Conservation (phyloP, 2,329 filamentous ascomycete species). For the Diaporthe capsici region DNA sequence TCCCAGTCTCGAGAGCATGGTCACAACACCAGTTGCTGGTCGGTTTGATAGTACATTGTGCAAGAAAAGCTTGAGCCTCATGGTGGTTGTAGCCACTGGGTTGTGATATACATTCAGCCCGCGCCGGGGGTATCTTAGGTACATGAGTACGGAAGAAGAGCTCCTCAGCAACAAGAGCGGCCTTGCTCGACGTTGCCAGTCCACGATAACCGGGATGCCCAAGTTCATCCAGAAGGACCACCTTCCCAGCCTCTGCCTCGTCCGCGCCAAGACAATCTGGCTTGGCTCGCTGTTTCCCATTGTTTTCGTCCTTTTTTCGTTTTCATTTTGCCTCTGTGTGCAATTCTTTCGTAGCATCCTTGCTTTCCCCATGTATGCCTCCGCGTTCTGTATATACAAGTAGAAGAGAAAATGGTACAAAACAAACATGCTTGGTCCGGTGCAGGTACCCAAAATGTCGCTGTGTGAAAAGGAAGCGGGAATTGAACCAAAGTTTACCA, state of each 20-base stretch:
- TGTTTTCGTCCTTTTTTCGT: conserved; percentile 24
- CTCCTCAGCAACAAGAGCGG: neutral
- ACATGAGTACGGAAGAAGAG: conserved; percentile 34
- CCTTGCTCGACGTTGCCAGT: conserved; percentile 2
- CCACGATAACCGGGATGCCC: neutral
- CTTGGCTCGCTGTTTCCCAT: neutral
- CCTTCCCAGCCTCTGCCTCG: conserved; percentile 19
- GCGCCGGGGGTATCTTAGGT: conserved; percentile 33
- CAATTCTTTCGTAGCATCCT: conserved; percentile 38
- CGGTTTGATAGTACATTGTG: conserved; percentile 13
- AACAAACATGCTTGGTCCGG: conserved; percentile 17
- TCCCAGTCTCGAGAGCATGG: neutral
- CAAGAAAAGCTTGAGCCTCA: conserved; percentile 25
- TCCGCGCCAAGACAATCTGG: conserved; percentile 6
- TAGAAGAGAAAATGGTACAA: conserved; percentile 36
- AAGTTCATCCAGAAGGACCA: neutral
- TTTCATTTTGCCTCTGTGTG: conserved; percentile 33
- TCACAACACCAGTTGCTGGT: neutral
- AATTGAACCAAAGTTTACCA: conserved; percentile 28
- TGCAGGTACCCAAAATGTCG: conserved; percentile 7
- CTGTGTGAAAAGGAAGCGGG: conserved; percentile 11
- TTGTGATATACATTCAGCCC: conserved; percentile 20
- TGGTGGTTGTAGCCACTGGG: conserved; percentile 8
- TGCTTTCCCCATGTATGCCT: conserved; percentile 35
- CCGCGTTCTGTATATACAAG: conserved; percentile 36